These are phyloP conservation scores for Toxoplasma gondii DNA, from an alignment of 169 alveolate genomes.

Conservation along the genomic window DNA sequence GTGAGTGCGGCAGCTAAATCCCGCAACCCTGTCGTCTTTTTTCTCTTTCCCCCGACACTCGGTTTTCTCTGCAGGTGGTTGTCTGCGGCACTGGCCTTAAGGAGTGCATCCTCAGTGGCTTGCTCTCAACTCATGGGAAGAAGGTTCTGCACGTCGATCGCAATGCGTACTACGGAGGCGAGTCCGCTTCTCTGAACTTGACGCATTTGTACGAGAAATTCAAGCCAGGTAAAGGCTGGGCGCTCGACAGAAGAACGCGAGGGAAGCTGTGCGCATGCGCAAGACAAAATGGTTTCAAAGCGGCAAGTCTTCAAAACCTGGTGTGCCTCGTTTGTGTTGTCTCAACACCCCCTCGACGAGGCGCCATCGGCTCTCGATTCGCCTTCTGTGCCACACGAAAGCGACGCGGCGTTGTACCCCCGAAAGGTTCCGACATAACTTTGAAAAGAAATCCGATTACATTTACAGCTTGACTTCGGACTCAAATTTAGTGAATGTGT, in stretches of 20 bases:
- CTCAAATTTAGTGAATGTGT: no score
- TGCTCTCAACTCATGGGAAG: conserved; percentile 92
- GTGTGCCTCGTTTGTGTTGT: no score
- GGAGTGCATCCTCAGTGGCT: conserved; percentile 97
- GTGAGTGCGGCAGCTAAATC: background rate
- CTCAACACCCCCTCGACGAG: no score
- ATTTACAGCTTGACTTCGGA: no score
- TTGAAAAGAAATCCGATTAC: no score
- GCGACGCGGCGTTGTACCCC: no score
- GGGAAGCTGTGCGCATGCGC: background rate
- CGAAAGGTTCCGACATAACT: no score
- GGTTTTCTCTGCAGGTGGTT: conserved; percentile 79
- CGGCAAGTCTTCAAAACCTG: no score
- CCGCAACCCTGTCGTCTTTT: background rate
- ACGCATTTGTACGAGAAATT: conserved; percentile 94
- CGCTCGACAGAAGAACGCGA: background rate
- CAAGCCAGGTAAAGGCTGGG: conserved; percentile 83
- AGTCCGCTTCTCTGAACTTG: conserved; percentile 96
- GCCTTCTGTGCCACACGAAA: no score
- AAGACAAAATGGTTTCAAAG: no score
- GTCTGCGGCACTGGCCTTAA: conserved; percentile 98
- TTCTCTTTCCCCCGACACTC: background rate
- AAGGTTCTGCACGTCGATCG: conserved; percentile 97
- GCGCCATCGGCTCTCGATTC: no score
- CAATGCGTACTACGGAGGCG: conserved; percentile 98